These are phyloP conservation scores for Aspergillus funiculosus DNA, from an alignment of 495 filamentous ascomycete genomes.

Conservation along the genomic window DNA sequence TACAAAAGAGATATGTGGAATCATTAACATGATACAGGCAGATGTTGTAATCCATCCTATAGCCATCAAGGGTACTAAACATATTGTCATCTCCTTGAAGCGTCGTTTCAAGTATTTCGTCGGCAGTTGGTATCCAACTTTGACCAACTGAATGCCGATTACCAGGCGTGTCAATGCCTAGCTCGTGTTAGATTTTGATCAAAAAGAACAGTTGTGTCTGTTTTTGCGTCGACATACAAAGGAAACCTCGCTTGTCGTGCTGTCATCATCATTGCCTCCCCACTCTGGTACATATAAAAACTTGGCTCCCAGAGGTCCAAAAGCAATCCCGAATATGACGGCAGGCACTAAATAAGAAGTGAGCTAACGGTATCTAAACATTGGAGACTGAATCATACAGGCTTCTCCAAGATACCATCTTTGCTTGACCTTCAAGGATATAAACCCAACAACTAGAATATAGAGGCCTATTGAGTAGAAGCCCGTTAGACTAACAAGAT, in stretches of 20 bases:
- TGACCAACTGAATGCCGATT: constrained; percentile 50
- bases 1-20: constrained; percentile 32
- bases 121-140: constrained; percentile 30
- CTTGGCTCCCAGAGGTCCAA: constrained; percentile 46
- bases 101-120: constrained; percentile 30
- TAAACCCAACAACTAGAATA: constrained; percentile 38
- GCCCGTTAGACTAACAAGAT: not conserved
- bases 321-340: constrained; percentile 40
- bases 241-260: constrained; percentile 39
- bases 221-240: constrained; percentile 24
- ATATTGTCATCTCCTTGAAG: constrained; percentile 30
- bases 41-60: constrained; percentile 35
- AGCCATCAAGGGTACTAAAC: constrained; percentile 35
- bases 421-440: constrained; percentile 49
- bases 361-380: not conserved
- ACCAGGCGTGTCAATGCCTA: constrained; percentile 46
- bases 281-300: constrained; percentile 43
- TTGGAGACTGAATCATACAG: constrained; percentile 28
- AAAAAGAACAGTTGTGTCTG: not conserved
- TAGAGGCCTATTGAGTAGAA: constrained; percentile 25
- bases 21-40: constrained; percentile 32
- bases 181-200: not conserved
- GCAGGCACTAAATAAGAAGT: constrained; percentile 41
- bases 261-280: constrained; percentile 32
- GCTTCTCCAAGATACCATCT: constrained; percentile 55